Evolutionary conservation across 202 grass and related monocot genomes (phyloP).

Genomic region (Carex sylvatica): DNA sequence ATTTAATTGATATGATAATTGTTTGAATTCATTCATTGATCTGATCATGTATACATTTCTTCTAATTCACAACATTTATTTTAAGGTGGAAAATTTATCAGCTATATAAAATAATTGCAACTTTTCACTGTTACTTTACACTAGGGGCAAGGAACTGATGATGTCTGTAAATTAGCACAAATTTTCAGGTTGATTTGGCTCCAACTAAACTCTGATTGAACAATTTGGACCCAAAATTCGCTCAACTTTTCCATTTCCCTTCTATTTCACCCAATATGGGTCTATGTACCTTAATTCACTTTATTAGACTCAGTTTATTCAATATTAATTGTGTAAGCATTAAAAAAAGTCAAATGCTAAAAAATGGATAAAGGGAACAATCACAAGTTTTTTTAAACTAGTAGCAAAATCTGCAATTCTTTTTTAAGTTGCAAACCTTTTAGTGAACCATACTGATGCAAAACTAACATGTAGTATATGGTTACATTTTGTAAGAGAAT

Average conservation of each 20-base stretch:
- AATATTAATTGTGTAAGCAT: neutral
- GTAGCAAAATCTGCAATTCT: neutral
- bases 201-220: neutral
- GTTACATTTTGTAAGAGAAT: neutral
- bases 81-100: neutral
- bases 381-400: neutral
- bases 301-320: neutral
- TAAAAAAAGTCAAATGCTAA: neutral
- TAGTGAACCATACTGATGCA: neutral
- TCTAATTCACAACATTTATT: neutral
- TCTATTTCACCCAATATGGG: neutral
- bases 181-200: neutral
- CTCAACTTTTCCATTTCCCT: neutral
- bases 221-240: neutral
- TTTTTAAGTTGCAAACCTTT: neutral
- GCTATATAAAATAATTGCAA: neutral
- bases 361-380: neutral
- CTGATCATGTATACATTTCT: neutral
- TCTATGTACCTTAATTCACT: neutral
- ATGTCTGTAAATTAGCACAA: neutral
- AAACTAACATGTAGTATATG: neutral
- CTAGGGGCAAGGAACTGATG: neutral
- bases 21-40: neutral
- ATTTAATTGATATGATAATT: neutral
- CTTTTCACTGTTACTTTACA: neutral